Evolutionary conservation across 2,329 filamentous ascomycete species (phyloP), one percentile per base, ranked within the genome.

Genomic region (Trichoderma arundinaceum): DNA sequence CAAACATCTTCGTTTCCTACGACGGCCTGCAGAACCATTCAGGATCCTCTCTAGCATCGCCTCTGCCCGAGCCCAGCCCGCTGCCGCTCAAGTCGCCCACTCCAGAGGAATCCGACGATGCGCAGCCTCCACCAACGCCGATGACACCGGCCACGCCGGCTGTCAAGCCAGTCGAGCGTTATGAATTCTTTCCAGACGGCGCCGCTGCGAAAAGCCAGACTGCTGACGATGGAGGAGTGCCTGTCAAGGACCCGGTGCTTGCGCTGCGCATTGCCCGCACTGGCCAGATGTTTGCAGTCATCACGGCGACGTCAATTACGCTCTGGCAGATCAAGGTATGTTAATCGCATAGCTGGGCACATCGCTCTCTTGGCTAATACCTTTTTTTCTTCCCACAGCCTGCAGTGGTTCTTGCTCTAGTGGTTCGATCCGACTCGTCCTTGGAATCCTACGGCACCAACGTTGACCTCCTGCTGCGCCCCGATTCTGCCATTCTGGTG

Each of bases 251-350:
- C 74, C 86, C 84, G 22, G 87, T 97, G 63, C 80, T 92, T 68
- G 91, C 91, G 7, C 81, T 97, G 62, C 88, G 88, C 69, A 86
- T 93, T 46, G 91, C 94, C 2, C 88, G 94, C 51, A 89, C 86
- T 64, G 94, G 94, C 46, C 90, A 94, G 73, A 80, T 88, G 68
- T 97, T 99, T 78, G 92, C 92, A 59, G 92, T 92, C 53, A 92
- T 97, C 74, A 97, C 94, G 0, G 81, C 86, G 5, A 91, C 91
- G 1, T 91, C 91, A 12, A 87, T 99, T 76, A 92, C 91, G n/a
- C 85, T 99, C 70, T 99, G 95, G 95, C 95, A 99, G 80, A 94
- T 92, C 64, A 94, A 94, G 85, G 92, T 93, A 83, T 67, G 66
- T 46, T n/a, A 33, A 44, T 33, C 46, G 32, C 46, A 48, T 46